phyloP scores from a whole-genome alignment of 371 early-diverging fungal genomes.

The Mucor piriformis region DNA sequence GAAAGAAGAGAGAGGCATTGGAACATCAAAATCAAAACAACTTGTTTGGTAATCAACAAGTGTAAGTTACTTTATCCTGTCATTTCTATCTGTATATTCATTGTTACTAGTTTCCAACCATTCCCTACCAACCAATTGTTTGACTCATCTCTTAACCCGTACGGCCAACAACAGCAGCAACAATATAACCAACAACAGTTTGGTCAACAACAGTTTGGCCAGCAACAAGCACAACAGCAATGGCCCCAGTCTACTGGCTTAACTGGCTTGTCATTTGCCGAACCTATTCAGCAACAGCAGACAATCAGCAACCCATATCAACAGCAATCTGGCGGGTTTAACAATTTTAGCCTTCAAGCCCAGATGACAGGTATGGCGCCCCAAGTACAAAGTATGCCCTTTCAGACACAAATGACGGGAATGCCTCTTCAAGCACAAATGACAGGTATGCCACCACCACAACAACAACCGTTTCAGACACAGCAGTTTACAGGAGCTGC shows the following conservation, averaged over 20 bases:
- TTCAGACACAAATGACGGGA: constrained; percentile 24
- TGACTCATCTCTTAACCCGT: constrained; percentile 34
- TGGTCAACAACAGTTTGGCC: constrained; percentile 52
- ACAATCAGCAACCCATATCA: constrained; percentile 17
- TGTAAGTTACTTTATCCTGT: not conserved
- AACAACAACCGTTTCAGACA: not conserved
- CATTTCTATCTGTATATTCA: not conserved
- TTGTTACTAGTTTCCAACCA: constrained; percentile 16
- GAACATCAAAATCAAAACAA: constrained; percentile 43
- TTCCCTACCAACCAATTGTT: constrained; percentile 28
- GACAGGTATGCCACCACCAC: constrained; percentile 17
- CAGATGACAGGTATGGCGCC: constrained; percentile 27
- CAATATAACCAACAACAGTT: constrained; percentile 19
- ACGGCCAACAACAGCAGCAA: constrained; percentile 58
- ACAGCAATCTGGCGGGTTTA: constrained; percentile 7
- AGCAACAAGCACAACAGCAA: constrained; percentile 45
- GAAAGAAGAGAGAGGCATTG: constrained; percentile 10
- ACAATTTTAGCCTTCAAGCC: constrained; percentile 27
- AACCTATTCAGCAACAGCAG: constrained; percentile 40
- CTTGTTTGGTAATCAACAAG: constrained; percentile 29
- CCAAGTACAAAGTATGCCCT: constrained; percentile 17
- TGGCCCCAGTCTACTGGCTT: constrained; percentile 47
- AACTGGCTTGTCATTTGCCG: constrained; percentile 49
- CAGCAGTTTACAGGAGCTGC: constrained; percentile 16
- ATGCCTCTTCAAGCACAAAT: constrained; percentile 28